These are phyloP conservation scores for Tolypocladium amazonense DNA, from an alignment of 2,329 filamentous ascomycete genomes.

Conservation along the genomic window DNA sequence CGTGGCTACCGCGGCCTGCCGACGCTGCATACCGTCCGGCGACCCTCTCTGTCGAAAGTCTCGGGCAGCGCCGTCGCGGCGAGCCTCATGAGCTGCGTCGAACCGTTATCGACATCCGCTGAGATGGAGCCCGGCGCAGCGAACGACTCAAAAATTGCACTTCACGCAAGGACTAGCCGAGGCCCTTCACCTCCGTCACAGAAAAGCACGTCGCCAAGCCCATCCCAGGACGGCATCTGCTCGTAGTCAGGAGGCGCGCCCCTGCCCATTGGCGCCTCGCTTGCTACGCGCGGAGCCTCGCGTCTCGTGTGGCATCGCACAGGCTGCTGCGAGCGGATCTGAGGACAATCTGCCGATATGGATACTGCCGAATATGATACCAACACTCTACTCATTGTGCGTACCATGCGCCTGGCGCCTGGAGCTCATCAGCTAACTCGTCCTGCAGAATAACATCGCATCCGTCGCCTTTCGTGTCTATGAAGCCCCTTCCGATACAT, in stretches of 20 bases:
- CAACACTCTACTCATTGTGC: conserved; percentile 48
- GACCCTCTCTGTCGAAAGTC: neutral
- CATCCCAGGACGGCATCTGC: neutral
- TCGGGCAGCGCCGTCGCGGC: neutral
- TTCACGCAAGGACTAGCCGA: conserved; percentile 8
- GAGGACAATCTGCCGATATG: conserved; percentile 37
- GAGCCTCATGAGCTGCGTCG: conserved; percentile 4
- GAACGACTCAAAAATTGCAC: neutral
- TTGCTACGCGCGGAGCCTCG: neutral
- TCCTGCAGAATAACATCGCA: conserved; percentile 42
- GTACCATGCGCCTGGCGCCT: conserved; percentile 19
- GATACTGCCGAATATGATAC: conserved; percentile 54
- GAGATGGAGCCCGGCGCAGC: conserved; percentile 27
- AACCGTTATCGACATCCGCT: conserved; percentile 15
- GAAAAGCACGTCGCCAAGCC: neutral
- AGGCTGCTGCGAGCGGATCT: neutral
- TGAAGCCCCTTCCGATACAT: conserved; percentile 33
- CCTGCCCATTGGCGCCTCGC: conserved; percentile 4
- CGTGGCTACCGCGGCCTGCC: neutral
- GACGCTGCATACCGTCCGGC: conserved; percentile 1
- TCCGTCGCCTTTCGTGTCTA: conserved; percentile 45
- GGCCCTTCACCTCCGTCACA: conserved; percentile 5
- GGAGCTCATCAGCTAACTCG: conserved; percentile 4
- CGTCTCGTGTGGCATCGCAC: conserved; percentile 2
- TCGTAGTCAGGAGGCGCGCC: neutral